Evolutionary conservation across 805 yeast genomes (phyloP).

Genomic region (Metschnikowia similis): DNA sequence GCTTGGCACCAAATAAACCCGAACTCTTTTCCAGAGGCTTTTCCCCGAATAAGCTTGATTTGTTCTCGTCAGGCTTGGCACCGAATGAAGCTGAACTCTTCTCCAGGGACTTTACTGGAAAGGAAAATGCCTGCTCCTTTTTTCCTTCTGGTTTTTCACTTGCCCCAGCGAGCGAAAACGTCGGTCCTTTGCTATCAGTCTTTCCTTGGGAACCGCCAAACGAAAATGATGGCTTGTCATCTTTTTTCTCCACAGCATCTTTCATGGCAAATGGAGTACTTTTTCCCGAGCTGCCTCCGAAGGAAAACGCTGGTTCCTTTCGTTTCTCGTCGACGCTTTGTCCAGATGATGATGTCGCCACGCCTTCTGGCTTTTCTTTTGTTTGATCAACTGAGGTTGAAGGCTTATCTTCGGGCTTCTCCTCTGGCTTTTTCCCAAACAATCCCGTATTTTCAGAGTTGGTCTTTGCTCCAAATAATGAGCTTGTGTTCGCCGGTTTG

Average conservation of each 20-base stretch:
- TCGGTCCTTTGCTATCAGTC: not conserved
- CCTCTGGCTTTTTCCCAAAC: constrained; percentile 3
- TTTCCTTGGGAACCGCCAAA: constrained; percentile 17
- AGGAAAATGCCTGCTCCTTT: constrained; percentile 7
- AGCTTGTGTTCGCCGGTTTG: not conserved
- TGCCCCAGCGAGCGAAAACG: constrained; percentile 8
- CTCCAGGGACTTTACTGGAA: not conserved
- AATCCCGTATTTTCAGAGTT: not conserved
- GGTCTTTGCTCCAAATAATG: constrained; percentile 7
- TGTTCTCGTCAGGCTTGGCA: constrained; percentile 10
- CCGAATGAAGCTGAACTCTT: constrained; percentile 10
- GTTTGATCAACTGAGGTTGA: constrained; percentile 4
- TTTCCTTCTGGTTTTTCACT: constrained; percentile 16
- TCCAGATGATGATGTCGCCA: constrained; percentile 12
- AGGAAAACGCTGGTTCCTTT: constrained; percentile 8
- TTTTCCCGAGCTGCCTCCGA: constrained; percentile 4
- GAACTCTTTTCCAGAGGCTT: constrained; percentile 10
- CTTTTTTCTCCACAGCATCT: not conserved
- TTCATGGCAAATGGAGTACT: constrained; percentile 10
- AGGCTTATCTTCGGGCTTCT: not conserved
- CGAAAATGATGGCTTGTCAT: constrained; percentile 13
- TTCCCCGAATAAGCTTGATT: not conserved
- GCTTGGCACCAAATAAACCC: constrained; percentile 16
- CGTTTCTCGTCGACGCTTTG: constrained; percentile 13
- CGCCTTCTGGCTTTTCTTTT: constrained; percentile 5